These are phyloP conservation scores for Gossypium trilobum DNA, from an alignment of 441 rosid genomes.

Conservation along the genomic window DNA sequence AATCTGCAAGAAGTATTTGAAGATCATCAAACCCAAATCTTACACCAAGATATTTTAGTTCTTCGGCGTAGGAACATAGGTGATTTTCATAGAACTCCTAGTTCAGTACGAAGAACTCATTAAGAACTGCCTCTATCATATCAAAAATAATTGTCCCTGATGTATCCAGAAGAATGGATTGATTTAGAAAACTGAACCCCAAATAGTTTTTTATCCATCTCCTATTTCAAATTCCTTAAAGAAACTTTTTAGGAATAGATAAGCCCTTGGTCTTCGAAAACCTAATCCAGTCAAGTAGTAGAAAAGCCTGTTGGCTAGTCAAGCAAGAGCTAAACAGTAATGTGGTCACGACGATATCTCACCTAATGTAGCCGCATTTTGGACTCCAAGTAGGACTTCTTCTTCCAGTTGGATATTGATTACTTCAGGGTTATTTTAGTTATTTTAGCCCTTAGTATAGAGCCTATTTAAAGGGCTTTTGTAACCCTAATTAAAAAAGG, in stretches of 20 bases:
- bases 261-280: too few species aligned
- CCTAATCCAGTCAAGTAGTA: background rate
- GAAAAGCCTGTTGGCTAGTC: background rate
- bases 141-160: background rate
- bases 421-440: too few species aligned
- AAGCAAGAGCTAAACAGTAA: background rate
- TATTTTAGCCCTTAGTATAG: too few species aligned
- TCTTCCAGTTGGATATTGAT: too few species aligned
- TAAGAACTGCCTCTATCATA: background rate
- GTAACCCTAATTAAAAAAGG: too few species aligned
- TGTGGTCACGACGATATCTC: too few species aligned
- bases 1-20: background rate
- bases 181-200: background rate
- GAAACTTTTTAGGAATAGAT: background rate
- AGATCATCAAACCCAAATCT: background rate
- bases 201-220: background rate
- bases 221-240: background rate
- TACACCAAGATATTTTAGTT: slow-evolving; percentile 2
- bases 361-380: too few species aligned
- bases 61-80: background rate
- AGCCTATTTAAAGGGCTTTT: too few species aligned
- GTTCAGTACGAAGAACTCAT: background rate
- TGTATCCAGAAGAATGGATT: background rate
- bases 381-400: too few species aligned
- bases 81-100: background rate